Percentiles rank a stretch among this genome's conserved stretches.
These are phyloP conservation scores for Sporothrix variecibatus DNA, from an alignment of 2,329 filamentous ascomycete species.

Conservation along the genomic window DNA sequence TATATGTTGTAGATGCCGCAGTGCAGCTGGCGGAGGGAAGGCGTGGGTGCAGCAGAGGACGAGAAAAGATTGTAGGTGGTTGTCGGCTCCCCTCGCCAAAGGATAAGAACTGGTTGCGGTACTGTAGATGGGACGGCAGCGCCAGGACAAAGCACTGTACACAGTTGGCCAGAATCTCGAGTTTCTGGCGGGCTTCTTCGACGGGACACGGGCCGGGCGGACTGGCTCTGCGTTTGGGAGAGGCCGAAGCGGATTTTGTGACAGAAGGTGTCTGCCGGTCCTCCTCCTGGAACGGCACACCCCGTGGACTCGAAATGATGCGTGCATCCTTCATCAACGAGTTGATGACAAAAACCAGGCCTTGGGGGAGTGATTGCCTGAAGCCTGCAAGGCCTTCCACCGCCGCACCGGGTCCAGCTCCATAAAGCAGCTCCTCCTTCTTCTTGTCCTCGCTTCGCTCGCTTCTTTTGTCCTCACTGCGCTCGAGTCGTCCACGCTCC, in stretches of 20 bases:
- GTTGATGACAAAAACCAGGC: conserved; percentile 24
- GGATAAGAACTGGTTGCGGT: conserved; percentile 21
- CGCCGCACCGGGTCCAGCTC: conserved; percentile 16
- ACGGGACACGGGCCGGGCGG: not conserved
- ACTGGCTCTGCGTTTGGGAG: not conserved
- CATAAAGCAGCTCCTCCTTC: conserved; percentile 6
- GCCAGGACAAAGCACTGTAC: conserved; percentile 22
- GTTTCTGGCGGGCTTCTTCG: conserved; percentile 19
- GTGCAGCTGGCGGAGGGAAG: conserved; percentile 17
- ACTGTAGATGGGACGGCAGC: conserved; percentile 5
- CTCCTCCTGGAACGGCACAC: conserved; percentile 4
- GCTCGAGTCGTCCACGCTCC: not conserved
- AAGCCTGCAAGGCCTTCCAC: conserved; percentile 20
- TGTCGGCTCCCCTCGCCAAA: not conserved
- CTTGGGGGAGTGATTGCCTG: conserved; percentile 19
- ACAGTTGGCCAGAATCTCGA: conserved; percentile 20
- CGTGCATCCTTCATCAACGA: conserved; percentile 24
- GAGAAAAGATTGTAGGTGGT: not conserved
- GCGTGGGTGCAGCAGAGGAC: not conserved
- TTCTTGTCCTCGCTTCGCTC: not conserved
- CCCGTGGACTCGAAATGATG: conserved; percentile 21
- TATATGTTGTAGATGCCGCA: conserved; percentile 24
- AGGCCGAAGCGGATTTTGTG: not conserved
- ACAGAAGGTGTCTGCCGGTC: not conserved
- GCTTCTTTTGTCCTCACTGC: not conserved